phyloP scores from a whole-genome alignment of 2,329 filamentous ascomycete species.

The Pestalotiopsis fici region DNA sequence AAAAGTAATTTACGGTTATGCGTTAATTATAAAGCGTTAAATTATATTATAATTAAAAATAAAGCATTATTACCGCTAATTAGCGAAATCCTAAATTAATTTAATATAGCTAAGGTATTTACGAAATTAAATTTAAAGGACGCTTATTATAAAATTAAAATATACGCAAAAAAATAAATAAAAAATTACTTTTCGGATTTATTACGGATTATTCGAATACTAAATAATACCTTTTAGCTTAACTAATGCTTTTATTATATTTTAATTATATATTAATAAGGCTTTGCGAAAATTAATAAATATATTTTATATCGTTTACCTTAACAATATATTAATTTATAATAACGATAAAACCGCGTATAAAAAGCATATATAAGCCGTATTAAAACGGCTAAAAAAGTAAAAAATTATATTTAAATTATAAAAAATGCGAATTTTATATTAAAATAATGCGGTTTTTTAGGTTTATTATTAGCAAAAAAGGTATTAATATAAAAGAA shows the following conservation, averaged over 20 bases:
- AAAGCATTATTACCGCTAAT: background rate
- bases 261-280: background rate
- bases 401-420: background rate
- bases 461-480: background rate
- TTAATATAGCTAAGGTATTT: background rate
- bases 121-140: background rate
- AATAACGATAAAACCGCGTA: background rate
- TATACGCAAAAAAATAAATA: background rate
- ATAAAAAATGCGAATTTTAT: background rate
- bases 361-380: background rate
- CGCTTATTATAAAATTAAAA: background rate
- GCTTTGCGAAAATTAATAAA: background rate
- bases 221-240: background rate
- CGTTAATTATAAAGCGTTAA: background rate
- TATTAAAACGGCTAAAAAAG: background rate
- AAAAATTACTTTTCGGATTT: background rate
- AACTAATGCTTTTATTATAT: background rate
- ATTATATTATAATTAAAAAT: background rate
- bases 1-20: background rate
- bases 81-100: background rate
- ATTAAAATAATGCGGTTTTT: background rate
- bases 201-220: background rate
- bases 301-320: background rate
- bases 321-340: background rate
- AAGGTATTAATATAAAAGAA: background rate